phyloP scores from a whole-genome alignment of 2,329 filamentous ascomycete genomes.

The Ophiostoma triangulosporum region DNA sequence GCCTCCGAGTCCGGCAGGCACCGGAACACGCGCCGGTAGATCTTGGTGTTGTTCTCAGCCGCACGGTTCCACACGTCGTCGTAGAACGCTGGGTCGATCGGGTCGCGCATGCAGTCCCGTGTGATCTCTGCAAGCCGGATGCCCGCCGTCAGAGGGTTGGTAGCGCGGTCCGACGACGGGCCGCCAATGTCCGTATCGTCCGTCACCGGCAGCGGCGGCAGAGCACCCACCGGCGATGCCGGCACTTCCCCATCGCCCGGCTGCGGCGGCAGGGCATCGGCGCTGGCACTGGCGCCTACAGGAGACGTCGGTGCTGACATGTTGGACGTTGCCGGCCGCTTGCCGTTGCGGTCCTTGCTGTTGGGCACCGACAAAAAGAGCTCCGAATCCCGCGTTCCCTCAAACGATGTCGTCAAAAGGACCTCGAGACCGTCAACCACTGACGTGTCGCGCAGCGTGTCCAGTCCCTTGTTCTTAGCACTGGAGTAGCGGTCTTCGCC shows the following conservation, averaged over 20 bases:
- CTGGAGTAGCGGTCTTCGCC: slow-evolving; percentile 63
- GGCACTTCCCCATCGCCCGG: slow-evolving; percentile 22
- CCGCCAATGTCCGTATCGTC: slow-evolving; percentile 79
- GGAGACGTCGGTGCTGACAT: neutral
- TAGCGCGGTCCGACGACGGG: slow-evolving; percentile 33
- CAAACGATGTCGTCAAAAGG: slow-evolving; percentile 39
- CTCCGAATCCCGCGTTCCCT: neutral
- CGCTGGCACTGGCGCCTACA: neutral
- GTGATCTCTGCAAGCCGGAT: slow-evolving; percentile 62
- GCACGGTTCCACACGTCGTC: slow-evolving; percentile 78
- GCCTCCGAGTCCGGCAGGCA: slow-evolving; percentile 97
- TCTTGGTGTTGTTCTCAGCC: slow-evolving; percentile 87
- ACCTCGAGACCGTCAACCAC: slow-evolving; percentile 58
- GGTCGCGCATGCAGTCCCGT: slow-evolving; percentile 90
- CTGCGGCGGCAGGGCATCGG: slow-evolving; percentile 41
- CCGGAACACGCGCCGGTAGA: slow-evolving; percentile 86
- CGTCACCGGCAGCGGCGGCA: slow-evolving; percentile 53
- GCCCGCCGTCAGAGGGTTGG: slow-evolving; percentile 48
- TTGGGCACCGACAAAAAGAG: neutral
- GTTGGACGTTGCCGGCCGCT: neutral
- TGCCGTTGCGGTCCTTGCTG: neutral
- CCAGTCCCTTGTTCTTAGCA: slow-evolving; percentile 46
- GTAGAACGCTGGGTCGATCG: slow-evolving; percentile 68
- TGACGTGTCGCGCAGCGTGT: slow-evolving; percentile 56
- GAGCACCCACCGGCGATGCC: slow-evolving; percentile 47